Conservation (phyloP, 805 yeast species). For the Zygosaccharomyces rouxii region DNA sequence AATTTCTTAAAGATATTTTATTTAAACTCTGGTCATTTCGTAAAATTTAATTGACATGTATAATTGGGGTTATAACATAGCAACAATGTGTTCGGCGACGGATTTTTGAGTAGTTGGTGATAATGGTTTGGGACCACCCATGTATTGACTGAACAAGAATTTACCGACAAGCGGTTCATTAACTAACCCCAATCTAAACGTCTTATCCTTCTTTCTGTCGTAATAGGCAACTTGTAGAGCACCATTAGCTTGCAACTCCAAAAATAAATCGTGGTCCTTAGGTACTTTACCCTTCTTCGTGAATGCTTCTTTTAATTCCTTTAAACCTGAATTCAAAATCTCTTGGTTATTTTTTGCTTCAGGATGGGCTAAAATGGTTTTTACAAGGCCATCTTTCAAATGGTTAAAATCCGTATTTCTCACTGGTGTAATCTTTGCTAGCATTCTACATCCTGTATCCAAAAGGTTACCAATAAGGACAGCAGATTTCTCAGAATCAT, state of each 20-base stretch:
- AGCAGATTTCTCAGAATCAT: constrained; percentile 49
- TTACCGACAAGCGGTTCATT: constrained; percentile 58
- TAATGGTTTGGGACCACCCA: constrained; percentile 49
- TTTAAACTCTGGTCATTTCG: background rate
- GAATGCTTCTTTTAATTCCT: constrained; percentile 60
- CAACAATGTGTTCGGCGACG: constrained; percentile 20
- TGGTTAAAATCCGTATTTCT: constrained; percentile 91
- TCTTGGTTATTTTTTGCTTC: constrained; percentile 49
- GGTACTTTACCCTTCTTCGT: constrained; percentile 66
- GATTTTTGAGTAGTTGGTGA: constrained; percentile 29
- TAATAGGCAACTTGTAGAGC: constrained; percentile 42
- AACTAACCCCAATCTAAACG: constrained; percentile 52
- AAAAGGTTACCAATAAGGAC: constrained; percentile 54
- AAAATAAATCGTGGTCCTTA: constrained; percentile 61
- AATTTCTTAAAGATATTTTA: background rate
- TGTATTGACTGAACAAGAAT: constrained; percentile 68
- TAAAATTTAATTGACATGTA: background rate
- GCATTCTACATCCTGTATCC: constrained; percentile 54
- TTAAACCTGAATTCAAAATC: constrained; percentile 56
- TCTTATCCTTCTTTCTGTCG: constrained; percentile 37
- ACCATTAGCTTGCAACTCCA: constrained; percentile 52
- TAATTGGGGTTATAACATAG: constrained; percentile 11
- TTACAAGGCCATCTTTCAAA: constrained; percentile 80
- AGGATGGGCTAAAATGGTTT: constrained; percentile 68
- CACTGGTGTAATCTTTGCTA: constrained; percentile 76